phyloP scores from a whole-genome alignment of 805 yeast genomes.

The Metschnikowia henanensis region DNA sequence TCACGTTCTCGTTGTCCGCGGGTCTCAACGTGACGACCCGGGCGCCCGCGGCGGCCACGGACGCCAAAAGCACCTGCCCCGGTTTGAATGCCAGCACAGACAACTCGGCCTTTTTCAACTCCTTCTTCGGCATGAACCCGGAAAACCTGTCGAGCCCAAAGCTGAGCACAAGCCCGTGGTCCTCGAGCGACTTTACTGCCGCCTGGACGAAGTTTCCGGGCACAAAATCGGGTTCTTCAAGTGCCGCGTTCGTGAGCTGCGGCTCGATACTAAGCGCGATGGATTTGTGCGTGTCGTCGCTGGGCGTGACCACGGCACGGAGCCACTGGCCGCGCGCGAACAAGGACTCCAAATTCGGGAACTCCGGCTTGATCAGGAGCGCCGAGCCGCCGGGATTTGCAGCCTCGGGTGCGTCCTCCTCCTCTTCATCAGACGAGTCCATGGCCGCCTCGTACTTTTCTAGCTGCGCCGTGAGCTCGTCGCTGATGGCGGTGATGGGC shows the following conservation, averaged over 20 bases:
- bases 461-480: conserved; percentile 54
- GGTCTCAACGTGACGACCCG: conserved; percentile 63
- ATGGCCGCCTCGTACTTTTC: conserved; percentile 53
- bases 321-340: conserved; percentile 84
- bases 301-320: conserved; percentile 71
- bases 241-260: conserved; percentile 56
- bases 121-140: conserved; percentile 79
- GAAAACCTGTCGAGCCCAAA: conserved; percentile 57
- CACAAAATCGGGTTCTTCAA: conserved; percentile 65
- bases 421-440: conserved; percentile 32
- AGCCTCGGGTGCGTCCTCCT: conserved; percentile 38
- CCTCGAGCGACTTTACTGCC: conserved; percentile 78
- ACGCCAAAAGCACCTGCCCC: conserved; percentile 73
- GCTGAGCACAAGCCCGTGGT: conserved; percentile 83
- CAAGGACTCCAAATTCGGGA: conserved; percentile 55
- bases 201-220: conserved; percentile 72
- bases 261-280: conserved; percentile 78
- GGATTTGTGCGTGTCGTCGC: conserved; percentile 53
- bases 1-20: conserved; percentile 42
- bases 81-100: conserved; percentile 37
- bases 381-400: conserved; percentile 24
- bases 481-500: conserved; percentile 71
- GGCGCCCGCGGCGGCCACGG: conserved; percentile 42
- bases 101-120: conserved; percentile 42
- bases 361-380: conserved; percentile 32